phyloP scores from a whole-genome alignment of 805 yeast species.

The Ogataea nonfermentans region DNA sequence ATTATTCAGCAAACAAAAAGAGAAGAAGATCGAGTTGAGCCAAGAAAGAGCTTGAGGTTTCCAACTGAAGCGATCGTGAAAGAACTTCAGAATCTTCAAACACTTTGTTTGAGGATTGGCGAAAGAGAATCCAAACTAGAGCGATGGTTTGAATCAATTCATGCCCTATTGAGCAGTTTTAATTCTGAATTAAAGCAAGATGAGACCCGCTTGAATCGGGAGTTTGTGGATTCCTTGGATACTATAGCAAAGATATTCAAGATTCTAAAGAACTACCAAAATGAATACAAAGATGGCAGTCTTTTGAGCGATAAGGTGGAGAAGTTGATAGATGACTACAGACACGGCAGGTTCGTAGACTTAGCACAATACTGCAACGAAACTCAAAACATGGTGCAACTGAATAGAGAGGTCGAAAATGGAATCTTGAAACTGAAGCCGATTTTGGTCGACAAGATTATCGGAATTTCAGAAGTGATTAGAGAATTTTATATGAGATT shows the following conservation, averaged over 20 bases:
- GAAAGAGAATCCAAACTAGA: slow-evolving; percentile 11
- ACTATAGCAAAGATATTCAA: slow-evolving; percentile 26
- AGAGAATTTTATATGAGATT: slow-evolving; percentile 24
- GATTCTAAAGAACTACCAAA: slow-evolving; percentile 15
- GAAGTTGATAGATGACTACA: slow-evolving; percentile 23
- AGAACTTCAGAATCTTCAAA: slow-evolving; percentile 14
- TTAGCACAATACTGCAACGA: slow-evolving; percentile 24
- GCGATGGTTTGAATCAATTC: slow-evolving; percentile 16
- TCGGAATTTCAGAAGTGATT: slow-evolving; percentile 23
- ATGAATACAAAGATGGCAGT: slow-evolving; percentile 16
- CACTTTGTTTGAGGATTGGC: slow-evolving; percentile 14
- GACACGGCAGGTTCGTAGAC: slow-evolving; percentile 15
- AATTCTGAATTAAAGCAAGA: slow-evolving; percentile 13
- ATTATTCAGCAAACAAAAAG: slow-evolving; percentile 7
- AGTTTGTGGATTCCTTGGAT: slow-evolving; percentile 28
- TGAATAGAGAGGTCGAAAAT: slow-evolving; percentile 25
- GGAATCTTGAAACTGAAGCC: slow-evolving; percentile 27
- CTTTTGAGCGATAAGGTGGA: slow-evolving; percentile 20
- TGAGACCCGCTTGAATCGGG: slow-evolving; percentile 18
- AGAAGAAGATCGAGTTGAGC: slow-evolving; percentile 1
- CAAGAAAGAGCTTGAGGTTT: neutral
- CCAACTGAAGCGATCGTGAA: slow-evolving; percentile 12
- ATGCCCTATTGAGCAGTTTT: slow-evolving; percentile 6
- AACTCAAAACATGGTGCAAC: slow-evolving; percentile 22
- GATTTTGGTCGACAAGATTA: slow-evolving; percentile 24